phyloP scores from a whole-genome alignment of 2,329 filamentous ascomycete species.

The Aspergillus sp. region DNA sequence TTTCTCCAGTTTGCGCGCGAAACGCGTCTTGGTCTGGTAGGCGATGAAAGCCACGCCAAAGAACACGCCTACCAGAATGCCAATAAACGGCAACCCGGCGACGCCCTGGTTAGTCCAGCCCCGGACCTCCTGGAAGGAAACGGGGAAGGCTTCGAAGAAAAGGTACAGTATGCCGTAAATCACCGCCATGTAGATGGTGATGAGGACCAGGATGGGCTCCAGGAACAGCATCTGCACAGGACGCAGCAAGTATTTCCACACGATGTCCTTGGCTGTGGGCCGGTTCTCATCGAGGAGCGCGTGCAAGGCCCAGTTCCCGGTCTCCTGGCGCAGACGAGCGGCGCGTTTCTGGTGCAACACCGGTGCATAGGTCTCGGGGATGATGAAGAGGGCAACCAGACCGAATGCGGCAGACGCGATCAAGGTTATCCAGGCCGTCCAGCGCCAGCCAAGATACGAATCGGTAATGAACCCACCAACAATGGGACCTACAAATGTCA shows the following conservation, averaged over 20 bases:
- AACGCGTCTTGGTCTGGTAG: conserved; percentile 34
- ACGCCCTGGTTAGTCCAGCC: conserved; percentile 31
- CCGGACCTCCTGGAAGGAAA: conserved; percentile 31
- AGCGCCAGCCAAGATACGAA: conserved; percentile 47
- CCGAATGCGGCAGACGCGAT: conserved; percentile 41
- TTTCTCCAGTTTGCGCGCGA: conserved; percentile 26
- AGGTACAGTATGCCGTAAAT: conserved; percentile 32
- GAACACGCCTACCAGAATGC: conserved; percentile 27
- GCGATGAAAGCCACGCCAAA: conserved; percentile 30
- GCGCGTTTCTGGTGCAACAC: conserved; percentile 44
- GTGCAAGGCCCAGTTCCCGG: conserved; percentile 39
- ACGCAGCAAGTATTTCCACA: conserved; percentile 38
- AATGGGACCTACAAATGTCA: conserved; percentile 31
- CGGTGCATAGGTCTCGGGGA: conserved; percentile 45
- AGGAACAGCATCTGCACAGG: conserved; percentile 41
- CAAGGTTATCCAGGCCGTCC: conserved; percentile 49
- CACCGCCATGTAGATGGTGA: conserved; percentile 39
- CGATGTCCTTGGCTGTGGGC: conserved; percentile 31
- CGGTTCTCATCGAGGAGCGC: conserved; percentile 38
- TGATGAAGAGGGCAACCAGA: conserved; percentile 36
- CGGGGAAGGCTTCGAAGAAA: conserved; percentile 36
- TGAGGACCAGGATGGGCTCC: conserved; percentile 42
- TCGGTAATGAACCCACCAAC: conserved; percentile 44
- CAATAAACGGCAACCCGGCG: conserved; percentile 31
- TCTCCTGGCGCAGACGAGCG: conserved; percentile 39